phyloP scores from a whole-genome alignment of 345 rosid species.

The Aurinia saxatilis region DNA sequence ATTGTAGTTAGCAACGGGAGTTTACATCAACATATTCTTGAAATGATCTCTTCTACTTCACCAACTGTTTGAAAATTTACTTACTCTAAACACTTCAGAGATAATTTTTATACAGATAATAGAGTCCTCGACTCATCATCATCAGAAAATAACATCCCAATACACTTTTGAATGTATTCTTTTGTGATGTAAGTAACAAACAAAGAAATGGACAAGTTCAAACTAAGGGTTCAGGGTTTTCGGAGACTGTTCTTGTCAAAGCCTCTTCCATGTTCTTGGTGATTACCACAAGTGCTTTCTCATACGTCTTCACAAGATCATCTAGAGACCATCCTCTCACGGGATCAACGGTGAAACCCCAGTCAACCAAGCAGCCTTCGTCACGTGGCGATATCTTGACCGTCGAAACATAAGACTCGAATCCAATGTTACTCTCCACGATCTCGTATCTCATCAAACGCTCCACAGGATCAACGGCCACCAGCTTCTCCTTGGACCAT shows the following conservation, averaged over 20 bases:
- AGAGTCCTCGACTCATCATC: too few relatives aligned
- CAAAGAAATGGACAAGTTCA: too few relatives aligned
- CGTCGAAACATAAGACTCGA: constrained; percentile 44
- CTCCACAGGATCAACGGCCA: constrained; percentile 32
- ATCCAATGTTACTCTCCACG: constrained; percentile 50
- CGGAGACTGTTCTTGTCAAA: not conserved
- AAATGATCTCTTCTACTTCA: constrained; percentile 38
- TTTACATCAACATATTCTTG: constrained; percentile 44
- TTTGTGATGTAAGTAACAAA: too few relatives aligned
- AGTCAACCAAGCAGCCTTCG: constrained; percentile 49
- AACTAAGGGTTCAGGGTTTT: too few relatives aligned
- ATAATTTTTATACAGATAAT: too few relatives aligned
- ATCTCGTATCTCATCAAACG: constrained; percentile 43
- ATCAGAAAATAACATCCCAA: too few relatives aligned
- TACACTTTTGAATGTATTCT: too few relatives aligned
- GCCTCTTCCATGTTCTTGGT: constrained; percentile 25
- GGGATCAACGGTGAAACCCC: constrained; percentile 52
- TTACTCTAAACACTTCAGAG: too few relatives aligned
- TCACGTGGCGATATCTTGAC: constrained; percentile 29
- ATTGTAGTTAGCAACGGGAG: constrained; percentile 56
- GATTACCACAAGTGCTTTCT: constrained; percentile 8
- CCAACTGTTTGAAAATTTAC: constrained; percentile 19
- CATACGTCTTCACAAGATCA: constrained; percentile 30
- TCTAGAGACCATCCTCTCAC: constrained; percentile 41
- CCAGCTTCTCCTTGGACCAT: constrained; percentile 52